Evolutionary conservation across 2,329 filamentous ascomycete genomes (phyloP).

Genomic region (Penicillium aurantiogriseum): DNA sequence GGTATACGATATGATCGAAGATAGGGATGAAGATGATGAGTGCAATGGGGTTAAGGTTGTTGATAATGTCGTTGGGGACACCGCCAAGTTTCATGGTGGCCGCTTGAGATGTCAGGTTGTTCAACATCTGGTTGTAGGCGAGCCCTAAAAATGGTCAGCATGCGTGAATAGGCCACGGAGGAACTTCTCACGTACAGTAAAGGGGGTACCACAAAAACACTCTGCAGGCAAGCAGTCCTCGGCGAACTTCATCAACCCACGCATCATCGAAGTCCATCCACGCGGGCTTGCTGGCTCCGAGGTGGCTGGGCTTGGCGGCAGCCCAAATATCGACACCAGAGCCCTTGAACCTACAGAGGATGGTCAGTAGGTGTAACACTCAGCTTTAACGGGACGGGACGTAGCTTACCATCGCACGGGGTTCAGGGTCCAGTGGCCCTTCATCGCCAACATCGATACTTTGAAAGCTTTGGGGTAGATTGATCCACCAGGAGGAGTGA

Average conservation of each 20-base stretch:
- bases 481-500: conserved; percentile 67
- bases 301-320: conserved; percentile 33
- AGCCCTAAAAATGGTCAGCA: conserved; percentile 32
- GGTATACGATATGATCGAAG: conserved; percentile 54
- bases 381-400: background rate
- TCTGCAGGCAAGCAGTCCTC: conserved; percentile 67
- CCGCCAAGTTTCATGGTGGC: conserved; percentile 54
- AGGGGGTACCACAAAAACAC: conserved; percentile 64
- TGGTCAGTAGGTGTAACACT: background rate
- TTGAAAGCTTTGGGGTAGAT: conserved; percentile 66
- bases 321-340: conserved; percentile 26
- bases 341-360: conserved; percentile 15
- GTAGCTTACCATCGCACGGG: conserved; percentile 54
- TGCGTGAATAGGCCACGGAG: too few relatives aligned
- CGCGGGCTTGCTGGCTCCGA: conserved; percentile 25
- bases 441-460: conserved; percentile 61
- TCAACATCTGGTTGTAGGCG: conserved; percentile 55
- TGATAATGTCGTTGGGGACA: conserved; percentile 57
- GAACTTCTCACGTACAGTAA: conserved; percentile 36
- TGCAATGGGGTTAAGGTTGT: conserved; percentile 54
- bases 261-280: conserved; percentile 76
- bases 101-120: conserved; percentile 56
- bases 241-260: conserved; percentile 76
- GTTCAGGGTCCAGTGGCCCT: conserved; percentile 63
- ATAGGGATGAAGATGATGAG: conserved; percentile 57